Base-by-base conservation (phyloP, 2,329 filamentous ascomycete species). In the Erysiphe neolycopersici region DNA sequence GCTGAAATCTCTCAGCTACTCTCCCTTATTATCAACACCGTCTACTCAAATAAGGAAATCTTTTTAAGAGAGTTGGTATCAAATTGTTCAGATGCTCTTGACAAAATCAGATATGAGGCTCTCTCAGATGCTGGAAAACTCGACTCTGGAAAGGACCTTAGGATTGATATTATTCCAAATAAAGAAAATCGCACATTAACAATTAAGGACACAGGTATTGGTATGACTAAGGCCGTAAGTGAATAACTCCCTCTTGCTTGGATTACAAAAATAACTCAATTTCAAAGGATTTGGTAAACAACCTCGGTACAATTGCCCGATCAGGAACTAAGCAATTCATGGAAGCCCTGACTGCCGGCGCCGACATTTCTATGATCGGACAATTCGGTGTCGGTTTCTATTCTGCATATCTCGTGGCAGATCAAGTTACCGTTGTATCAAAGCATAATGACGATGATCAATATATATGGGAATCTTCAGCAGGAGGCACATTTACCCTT, bases 381-480 rank as follows among this genome's bases (percentile, higher is more conserved):
- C 89, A 98, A 70, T 98, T 98, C 64, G 89, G 89, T 91, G 89
- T 98, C 58, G 89, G 89, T 79, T 98, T 98, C 82, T 98, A 98
- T 78, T 95, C 89, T 49, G 89, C 89, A 60, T 98, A 98, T 75
- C 84, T 98, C 47, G 89, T 98, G 55, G 89, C 89, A 62, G 89
- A 98, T 73, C 76, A 76, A 58, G 89, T 98, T 56, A 84, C 77
- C 54, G 85, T 98, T 62, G 60, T 93, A 64, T 95, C 89, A 59
- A 98, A 95, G 76, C 71, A 94, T 81, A 98, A 98, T 62, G 89
- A 98, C 66, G 89, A 98, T 59, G 89, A 98, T 73, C 89, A 98
- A 71, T 98, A 98, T 75, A 69, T 94, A 65, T 98, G 89, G 89
- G 84, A 95, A 74, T 98, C 89, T 40, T 79, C 75, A 59, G 89